These are phyloP conservation scores for Trypanosoma cruzi DNA, from an alignment of 208 protist species.

Conservation along the genomic window DNA sequence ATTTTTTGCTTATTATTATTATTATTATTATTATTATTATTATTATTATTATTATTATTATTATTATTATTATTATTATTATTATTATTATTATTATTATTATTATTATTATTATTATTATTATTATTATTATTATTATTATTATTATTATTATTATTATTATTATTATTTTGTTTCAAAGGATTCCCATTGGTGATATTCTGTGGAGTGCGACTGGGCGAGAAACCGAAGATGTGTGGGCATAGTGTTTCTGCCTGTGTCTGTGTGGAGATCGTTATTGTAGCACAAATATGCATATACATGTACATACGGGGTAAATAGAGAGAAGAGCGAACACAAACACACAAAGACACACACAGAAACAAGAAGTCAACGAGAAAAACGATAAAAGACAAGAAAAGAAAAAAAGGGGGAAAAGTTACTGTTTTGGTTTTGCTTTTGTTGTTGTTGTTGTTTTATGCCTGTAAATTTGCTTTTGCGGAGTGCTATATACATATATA, in stretches of 20 bases:
- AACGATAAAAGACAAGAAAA: slow-evolving; percentile 1
- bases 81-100: too few relatives aligned
- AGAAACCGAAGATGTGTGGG: too few relatives aligned
- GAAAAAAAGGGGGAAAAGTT: not conserved
- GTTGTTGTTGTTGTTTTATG: not conserved
- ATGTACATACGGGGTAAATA: not conserved
- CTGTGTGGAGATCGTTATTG: not conserved
- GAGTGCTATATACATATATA: not conserved
- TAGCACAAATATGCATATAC: not conserved
- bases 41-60: not conserved
- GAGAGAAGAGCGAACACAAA: too few relatives aligned
- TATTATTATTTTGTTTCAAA: too few relatives aligned
- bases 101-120: too few relatives aligned
- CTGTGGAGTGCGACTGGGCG: too few relatives aligned
- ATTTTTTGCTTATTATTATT: not conserved
- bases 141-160: too few relatives aligned
- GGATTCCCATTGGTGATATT: too few relatives aligned
- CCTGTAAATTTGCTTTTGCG: not conserved
- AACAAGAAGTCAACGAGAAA: not conserved
- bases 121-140: too few relatives aligned
- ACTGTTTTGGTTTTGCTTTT: not conserved
- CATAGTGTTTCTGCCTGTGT: too few relatives aligned
- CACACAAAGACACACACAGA: too few relatives aligned
- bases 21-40: not conserved
- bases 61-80: too few relatives aligned